A percentile compares a stretch with the other conserved stretches of the same genome.
phyloP scores from a whole-genome alignment of 2,329 filamentous ascomycete species.

The Colletotrichum sp. region DNA sequence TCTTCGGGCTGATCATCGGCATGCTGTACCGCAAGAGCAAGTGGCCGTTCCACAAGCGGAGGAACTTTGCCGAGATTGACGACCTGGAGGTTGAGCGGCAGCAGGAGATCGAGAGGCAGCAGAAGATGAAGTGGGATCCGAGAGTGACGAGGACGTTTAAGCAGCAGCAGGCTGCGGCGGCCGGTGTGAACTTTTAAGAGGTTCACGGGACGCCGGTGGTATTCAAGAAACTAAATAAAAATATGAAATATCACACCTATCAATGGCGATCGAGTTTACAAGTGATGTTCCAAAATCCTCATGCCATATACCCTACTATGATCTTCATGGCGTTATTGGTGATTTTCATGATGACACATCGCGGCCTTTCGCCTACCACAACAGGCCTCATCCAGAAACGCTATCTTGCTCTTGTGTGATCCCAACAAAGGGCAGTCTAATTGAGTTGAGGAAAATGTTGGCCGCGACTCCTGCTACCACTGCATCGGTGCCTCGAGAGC shows the following conservation, averaged over 20 bases:
- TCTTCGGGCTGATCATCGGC: conserved; percentile 15
- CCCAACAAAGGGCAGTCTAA: not conserved
- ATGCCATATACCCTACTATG: not conserved
- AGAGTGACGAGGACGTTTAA: not conserved
- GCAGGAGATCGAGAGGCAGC: conserved; percentile 13
- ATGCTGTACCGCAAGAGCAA: conserved; percentile 15
- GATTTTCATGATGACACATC: fast-evolving
- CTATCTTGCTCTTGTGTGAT: not conserved
- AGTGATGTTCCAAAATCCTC: not conserved
- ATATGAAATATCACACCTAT: not conserved
- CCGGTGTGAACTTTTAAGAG: conserved; percentile 8
- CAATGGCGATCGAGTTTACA: fast-evolving
- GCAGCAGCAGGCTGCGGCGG: not conserved
- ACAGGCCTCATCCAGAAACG: fast-evolving
- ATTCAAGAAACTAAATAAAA: not conserved
- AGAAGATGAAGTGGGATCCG: conserved; percentile 23
- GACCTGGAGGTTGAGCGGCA: conserved; percentile 17
- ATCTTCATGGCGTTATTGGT: not conserved
- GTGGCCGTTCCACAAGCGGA: conserved; percentile 13
- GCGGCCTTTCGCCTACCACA: not conserved
- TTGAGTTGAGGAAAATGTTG: not conserved
- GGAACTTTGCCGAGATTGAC: conserved; percentile 10
- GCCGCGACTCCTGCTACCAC: not conserved
- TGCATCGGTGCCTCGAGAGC: not conserved
- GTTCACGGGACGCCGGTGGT: not conserved